Evolutionary conservation across 352 stramenopile species (phyloP).

Genomic region (Phytophthora litchii): DNA sequence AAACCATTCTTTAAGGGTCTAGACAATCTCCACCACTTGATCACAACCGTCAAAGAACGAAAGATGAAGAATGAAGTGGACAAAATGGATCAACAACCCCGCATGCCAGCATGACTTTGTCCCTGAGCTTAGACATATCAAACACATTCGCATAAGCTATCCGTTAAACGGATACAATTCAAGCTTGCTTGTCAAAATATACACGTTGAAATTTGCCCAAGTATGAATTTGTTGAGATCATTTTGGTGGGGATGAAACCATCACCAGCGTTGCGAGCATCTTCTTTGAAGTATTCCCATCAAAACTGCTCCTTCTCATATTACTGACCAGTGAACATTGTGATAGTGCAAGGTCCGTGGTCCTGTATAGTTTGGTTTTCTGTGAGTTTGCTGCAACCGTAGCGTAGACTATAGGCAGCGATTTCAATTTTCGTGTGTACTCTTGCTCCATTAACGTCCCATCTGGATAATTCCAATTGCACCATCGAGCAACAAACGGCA

Average conservation of each 20-base stretch:
- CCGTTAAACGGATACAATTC: constrained; percentile 5
- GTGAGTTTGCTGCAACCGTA: too few species aligned
- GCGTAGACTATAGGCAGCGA: too few species aligned
- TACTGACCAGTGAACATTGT: too few species aligned
- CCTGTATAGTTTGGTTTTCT: too few species aligned
- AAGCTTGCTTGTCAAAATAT: neutral
- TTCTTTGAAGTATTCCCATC: too few species aligned
- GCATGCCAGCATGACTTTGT: neutral
- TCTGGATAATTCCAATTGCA: too few species aligned
- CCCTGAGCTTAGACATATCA: constrained; percentile 7
- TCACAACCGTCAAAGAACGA: constrained; percentile 10
- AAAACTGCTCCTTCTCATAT: too few species aligned
- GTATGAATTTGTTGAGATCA: constrained; percentile 1
- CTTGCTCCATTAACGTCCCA: too few species aligned
- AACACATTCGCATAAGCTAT: neutral
- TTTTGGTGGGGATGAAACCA: constrained; percentile 20
- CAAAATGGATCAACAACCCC: too few species aligned
- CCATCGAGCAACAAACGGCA: too few species aligned
- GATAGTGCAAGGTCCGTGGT: too few species aligned
- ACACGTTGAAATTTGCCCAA: neutral
- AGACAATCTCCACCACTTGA: neutral
- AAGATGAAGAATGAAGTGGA: constrained; percentile 24
- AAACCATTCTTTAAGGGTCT: constrained; percentile 17
- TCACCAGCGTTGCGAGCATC: neutral
- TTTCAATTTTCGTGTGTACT: too few species aligned